Conservation (phyloP, 2,329 filamentous ascomycete genomes). For the Knoxdaviesia capensis region DNA sequence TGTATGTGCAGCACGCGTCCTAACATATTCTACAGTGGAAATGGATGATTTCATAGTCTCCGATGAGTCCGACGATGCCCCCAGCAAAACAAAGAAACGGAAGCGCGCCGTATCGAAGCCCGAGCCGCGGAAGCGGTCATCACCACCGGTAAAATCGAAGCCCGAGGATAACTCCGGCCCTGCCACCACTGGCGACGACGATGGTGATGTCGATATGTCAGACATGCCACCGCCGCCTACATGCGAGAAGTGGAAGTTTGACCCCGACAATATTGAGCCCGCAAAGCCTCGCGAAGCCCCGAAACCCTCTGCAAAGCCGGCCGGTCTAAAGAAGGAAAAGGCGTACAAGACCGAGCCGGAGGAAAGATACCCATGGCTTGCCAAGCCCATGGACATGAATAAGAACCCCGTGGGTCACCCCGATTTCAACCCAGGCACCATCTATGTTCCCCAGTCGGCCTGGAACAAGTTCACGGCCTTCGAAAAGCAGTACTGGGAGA, state of each 20-base stretch:
- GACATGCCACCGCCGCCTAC: slow-evolving; percentile 8
- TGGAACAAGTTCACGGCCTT: slow-evolving; percentile 79
- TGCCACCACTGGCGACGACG: slow-evolving; percentile 13
- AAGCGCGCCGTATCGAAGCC: slow-evolving; percentile 41
- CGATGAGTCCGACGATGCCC: slow-evolving; percentile 58
- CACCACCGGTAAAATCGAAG: slow-evolving; percentile 11
- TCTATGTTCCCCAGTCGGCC: slow-evolving; percentile 71
- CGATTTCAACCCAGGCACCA: slow-evolving; percentile 75
- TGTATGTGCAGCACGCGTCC: background rate
- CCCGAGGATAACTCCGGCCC: background rate
- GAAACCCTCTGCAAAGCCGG: slow-evolving; percentile 6
- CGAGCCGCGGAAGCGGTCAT: slow-evolving; percentile 36
- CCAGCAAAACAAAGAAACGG: slow-evolving; percentile 44
- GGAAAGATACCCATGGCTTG: slow-evolving; percentile 76
- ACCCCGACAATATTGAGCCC: slow-evolving; percentile 22
- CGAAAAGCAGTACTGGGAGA: slow-evolving; percentile 98
- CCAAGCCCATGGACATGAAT: slow-evolving; percentile 68
- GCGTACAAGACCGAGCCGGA: slow-evolving; percentile 69
- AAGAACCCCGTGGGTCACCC: slow-evolving; percentile 58
- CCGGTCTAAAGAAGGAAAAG: slow-evolving; percentile 33
- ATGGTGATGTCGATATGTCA: slow-evolving; percentile 22
- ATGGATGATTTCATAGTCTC: slow-evolving; percentile 76
- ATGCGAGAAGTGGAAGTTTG: slow-evolving; percentile 52
- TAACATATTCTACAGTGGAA: slow-evolving; percentile 27
- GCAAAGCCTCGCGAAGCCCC: slow-evolving; percentile 11